A percentile compares a stretch with the other conserved stretches of the same genome.
Evolutionary conservation across 1,284 basidiomycete genomes (phyloP).

Genomic region (Tilletia walkeri): DNA sequence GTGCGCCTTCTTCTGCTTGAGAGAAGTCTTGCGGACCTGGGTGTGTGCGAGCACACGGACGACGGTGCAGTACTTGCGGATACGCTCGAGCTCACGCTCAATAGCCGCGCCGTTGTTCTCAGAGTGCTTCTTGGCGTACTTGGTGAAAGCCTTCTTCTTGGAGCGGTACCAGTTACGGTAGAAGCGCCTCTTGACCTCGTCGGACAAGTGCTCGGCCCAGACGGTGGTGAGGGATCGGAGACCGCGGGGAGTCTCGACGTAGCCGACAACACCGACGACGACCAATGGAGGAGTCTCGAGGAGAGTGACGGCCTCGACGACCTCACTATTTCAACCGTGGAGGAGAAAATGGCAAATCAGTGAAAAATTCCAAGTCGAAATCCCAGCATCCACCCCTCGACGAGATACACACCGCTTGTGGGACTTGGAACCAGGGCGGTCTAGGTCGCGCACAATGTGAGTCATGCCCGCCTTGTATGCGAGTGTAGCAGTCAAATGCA

Average conservation of each 20-base stretch:
- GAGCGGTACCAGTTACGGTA: constrained; percentile 99
- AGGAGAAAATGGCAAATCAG: constrained; percentile 65
- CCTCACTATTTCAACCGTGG: constrained; percentile 64
- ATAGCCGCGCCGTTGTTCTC: constrained; percentile 91
- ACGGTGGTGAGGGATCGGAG: constrained; percentile 77
- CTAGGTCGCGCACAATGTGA: constrained; percentile 97
- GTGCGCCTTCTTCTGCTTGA: constrained; percentile 99
- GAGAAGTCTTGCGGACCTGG: constrained; percentile 91
- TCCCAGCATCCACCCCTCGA: constrained; percentile 6
- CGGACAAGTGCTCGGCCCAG: constrained; percentile 68
- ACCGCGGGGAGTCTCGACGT: constrained; percentile 99
- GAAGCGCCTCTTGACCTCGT: constrained; percentile 96
- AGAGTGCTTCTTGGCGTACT: constrained; percentile 97
- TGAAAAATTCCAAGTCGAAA: constrained; percentile 57
- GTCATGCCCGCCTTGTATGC: constrained; percentile 99
- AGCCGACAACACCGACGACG: constrained; percentile 96
- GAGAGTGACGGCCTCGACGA: constrained; percentile 95
- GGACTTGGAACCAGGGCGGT: constrained; percentile 81
- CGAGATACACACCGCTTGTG: constrained; percentile 34
- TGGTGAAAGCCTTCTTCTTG: constrained; percentile 99
- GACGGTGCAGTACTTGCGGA: constrained; percentile 99
- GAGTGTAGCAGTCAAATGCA: constrained; percentile 96
- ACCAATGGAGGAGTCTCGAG: constrained; percentile 97
- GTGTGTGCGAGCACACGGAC: constrained; percentile 98
- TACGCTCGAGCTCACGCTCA: constrained; percentile 95